Conservation (phyloP, 441 rosid species). For the Populus hybrid region DNA sequence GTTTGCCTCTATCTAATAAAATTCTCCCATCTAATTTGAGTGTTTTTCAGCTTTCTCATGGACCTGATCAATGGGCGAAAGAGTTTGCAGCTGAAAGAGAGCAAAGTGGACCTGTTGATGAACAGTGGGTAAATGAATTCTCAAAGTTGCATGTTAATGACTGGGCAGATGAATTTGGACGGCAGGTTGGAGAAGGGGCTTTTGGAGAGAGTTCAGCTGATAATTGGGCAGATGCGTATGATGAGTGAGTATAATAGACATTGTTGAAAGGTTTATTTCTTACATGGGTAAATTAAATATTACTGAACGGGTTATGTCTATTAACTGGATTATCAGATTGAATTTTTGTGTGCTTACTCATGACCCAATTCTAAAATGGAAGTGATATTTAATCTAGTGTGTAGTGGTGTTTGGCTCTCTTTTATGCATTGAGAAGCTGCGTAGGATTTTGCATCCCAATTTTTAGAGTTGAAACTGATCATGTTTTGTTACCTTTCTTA, state of each 20-base stretch:
- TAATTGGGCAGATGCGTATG: constrained; percentile 90
- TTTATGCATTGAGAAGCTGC: neutral
- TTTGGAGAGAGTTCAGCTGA: constrained; percentile 61
- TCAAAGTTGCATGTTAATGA: constrained; percentile 86
- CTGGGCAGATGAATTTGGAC: constrained; percentile 92
- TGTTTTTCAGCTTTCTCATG: constrained; percentile 48
- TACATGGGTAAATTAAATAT: neutral
- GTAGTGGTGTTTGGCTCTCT: neutral
- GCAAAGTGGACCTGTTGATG: constrained; percentile 54
- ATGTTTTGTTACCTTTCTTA: neutral
- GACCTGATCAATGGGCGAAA: constrained; percentile 80
- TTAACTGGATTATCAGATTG: neutral
- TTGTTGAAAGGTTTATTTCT: neutral
- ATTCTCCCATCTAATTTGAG: constrained; percentile 16
- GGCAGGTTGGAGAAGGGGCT: constrained; percentile 64
- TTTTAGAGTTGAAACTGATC: neutral
- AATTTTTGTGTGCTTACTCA: neutral
- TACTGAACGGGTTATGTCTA: neutral
- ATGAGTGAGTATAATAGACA: constrained; percentile 60
- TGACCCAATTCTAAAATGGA: neutral
- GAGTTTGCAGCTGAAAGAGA: constrained; percentile 68
- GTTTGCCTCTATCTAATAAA: neutral
- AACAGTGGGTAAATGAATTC: constrained; percentile 95
- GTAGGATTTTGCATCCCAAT: neutral
- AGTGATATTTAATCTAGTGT: neutral